A percentile compares a stretch with the other conserved stretches of the same genome.
Evolutionary conservation across 768 basidiomycete genomes (phyloP).

Genomic region (Pulveroboletus sp.): DNA sequence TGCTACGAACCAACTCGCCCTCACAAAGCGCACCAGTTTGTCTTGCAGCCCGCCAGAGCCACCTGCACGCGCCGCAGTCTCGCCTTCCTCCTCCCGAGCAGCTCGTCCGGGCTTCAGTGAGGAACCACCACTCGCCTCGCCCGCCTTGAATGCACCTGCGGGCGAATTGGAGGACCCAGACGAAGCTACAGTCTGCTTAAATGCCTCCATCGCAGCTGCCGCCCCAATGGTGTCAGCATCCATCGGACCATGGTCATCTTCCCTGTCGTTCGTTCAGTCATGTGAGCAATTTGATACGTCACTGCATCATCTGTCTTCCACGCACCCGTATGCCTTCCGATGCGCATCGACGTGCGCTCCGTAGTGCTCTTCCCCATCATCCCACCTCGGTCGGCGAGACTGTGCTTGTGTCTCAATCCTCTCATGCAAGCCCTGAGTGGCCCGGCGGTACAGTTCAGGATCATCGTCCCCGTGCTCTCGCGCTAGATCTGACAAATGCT

Average conservation of each 20-base stretch:
- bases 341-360: slow-evolving; percentile 24
- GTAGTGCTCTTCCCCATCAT: slow-evolving; percentile 11
- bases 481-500: slow-evolving; percentile 15
- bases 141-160: slow-evolving; percentile 14
- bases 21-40: slow-evolving; percentile 22
- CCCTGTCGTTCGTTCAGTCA: slow-evolving; percentile 4
- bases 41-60: slow-evolving; percentile 24
- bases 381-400: not conserved
- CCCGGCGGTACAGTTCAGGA: slow-evolving; percentile 15
- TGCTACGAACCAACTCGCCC: not conserved
- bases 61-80: slow-evolving; percentile 1
- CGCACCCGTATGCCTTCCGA: slow-evolving; percentile 30
- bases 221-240: slow-evolving; percentile 22
- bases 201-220: slow-evolving; percentile 29
- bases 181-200: slow-evolving; percentile 23
- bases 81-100: slow-evolving; percentile 5
- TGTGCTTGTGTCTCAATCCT: slow-evolving; percentile 17
- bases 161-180: slow-evolving; percentile 8
- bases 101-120: not conserved
- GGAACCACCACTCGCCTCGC: not conserved
- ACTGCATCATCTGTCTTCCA: not conserved
- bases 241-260: slow-evolving; percentile 24
- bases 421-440: slow-evolving; percentile 22
- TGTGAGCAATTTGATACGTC: not conserved
- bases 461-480: slow-evolving; percentile 14